These are phyloP conservation scores for Blastomyces silverae DNA, from an alignment of 2,329 filamentous ascomycete species.

Conservation along the genomic window DNA sequence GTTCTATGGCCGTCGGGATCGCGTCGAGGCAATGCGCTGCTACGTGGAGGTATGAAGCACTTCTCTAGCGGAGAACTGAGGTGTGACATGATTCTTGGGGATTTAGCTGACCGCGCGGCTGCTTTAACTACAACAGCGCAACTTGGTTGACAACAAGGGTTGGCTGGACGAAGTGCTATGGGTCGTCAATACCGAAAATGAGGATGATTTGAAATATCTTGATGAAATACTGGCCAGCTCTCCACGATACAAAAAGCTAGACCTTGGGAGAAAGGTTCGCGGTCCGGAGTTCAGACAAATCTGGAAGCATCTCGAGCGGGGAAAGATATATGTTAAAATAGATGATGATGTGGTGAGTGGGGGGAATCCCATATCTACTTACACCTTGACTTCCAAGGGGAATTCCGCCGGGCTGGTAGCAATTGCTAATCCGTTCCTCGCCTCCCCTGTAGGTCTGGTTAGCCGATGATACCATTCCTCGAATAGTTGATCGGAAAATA, in stretches of 20 bases:
- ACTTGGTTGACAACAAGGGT: constrained; percentile 37
- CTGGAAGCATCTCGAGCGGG: constrained; percentile 24
- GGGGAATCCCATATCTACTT: neutral
- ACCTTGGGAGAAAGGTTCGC: constrained; percentile 31
- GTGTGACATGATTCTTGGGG: constrained; percentile 7
- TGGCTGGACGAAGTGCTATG: constrained; percentile 42
- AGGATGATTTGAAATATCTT: constrained; percentile 35
- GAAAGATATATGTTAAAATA: constrained; percentile 41
- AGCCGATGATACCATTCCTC: constrained; percentile 29
- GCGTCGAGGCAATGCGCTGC: constrained; percentile 45
- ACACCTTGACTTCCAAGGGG: neutral
- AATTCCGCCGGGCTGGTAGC: neutral
- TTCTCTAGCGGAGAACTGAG: neutral
- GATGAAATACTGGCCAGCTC: constrained; percentile 31
- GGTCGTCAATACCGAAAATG: constrained; percentile 35
- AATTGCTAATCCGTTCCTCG: neutral
- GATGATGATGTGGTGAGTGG: constrained; percentile 41
- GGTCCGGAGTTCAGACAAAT: constrained; percentile 33
- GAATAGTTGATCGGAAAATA: constrained; percentile 49
- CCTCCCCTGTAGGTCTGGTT: constrained; percentile 13
- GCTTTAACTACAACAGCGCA: constrained; percentile 33
- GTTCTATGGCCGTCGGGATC: constrained; percentile 43
- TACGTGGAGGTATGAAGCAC: constrained; percentile 36
- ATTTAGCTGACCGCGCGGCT: constrained; percentile 28
- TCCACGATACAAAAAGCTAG: constrained; percentile 36